Conservation (phyloP, 192 early-diverging fungal genomes). For the Anaeromyces robustus region DNA sequence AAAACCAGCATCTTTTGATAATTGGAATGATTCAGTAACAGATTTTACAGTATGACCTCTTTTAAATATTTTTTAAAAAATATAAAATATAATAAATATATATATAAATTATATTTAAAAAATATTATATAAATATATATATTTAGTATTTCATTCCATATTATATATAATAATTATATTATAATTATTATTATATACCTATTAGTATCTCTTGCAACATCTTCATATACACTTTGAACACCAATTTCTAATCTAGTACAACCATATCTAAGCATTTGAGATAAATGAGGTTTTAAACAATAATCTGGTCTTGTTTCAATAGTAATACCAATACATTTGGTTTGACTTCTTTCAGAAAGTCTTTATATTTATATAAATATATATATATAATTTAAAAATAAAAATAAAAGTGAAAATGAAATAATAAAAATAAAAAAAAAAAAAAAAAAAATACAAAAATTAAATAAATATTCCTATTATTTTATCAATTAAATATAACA, state of each 20-base stretch:
- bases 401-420: too few species aligned
- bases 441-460: not conserved
- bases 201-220: constrained; percentile 97
- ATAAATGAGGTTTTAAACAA: constrained; percentile 89
- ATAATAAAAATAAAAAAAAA: too few species aligned
- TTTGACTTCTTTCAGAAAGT: constrained; percentile 87
- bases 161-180: too few species aligned
- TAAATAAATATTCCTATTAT: too few species aligned
- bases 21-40: constrained; percentile 92
- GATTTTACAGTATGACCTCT: constrained; percentile 95
- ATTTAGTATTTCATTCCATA: too few species aligned
- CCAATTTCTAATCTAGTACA: constrained; percentile 97
- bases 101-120: too few species aligned
- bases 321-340: constrained; percentile 98
- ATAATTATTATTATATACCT: constrained; percentile 14
- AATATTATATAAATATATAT: too few species aligned
- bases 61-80: too few species aligned
- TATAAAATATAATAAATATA: too few species aligned
- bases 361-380: constrained; percentile 9
- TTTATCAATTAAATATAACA: too few species aligned
- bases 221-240: constrained; percentile 98
- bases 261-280: constrained; percentile 97
- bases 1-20: constrained; percentile 96
- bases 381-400: not conserved
- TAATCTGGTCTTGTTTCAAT: constrained; percentile 98